Percentiles rank a stretch among this genome's conserved stretches.
phyloP scores from a whole-genome alignment of 2,329 filamentous ascomycete species.

The Aureobasidium mangrovei region DNA sequence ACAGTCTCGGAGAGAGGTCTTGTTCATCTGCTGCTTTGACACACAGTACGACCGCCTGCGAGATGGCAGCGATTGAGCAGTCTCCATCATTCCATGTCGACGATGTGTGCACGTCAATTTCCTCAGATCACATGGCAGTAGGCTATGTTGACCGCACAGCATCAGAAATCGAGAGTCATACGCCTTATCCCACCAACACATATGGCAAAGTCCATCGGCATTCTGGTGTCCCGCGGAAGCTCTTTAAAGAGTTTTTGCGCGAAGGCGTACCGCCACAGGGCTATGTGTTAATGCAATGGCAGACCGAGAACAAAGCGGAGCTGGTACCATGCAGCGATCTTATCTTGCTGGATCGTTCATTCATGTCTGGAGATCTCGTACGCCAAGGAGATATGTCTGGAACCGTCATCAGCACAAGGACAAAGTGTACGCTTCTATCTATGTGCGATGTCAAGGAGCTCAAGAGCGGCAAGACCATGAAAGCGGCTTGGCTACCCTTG shows the following conservation, averaged over 20 bases:
- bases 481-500: conserved; percentile 13
- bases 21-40: background rate
- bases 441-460: conserved; percentile 21
- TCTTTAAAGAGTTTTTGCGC: conserved; percentile 33
- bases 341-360: conserved; percentile 43
- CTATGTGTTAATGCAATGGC: conserved; percentile 43
- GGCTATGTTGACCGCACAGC: conserved; percentile 38
- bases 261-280: conserved; percentile 42
- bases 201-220: conserved; percentile 31
- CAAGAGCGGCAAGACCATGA: conserved; percentile 9
- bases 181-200: conserved; percentile 34
- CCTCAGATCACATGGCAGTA: conserved; percentile 29
- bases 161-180: conserved; percentile 37
- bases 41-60: background rate
- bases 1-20: too few relatives aligned
- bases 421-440: conserved; percentile 36
- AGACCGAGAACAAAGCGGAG: conserved; percentile 27
- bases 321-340: conserved; percentile 30
- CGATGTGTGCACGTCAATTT: conserved; percentile 34
- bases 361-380: conserved; percentile 48
- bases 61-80: background rate
- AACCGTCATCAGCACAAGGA: conserved; percentile 42
- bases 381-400: conserved; percentile 45
- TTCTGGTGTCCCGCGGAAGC: conserved; percentile 23
- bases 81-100: conserved; percentile 19